Conservation (phyloP, 352 stramenopile genomes). For the Phytophthora pini region DNA sequence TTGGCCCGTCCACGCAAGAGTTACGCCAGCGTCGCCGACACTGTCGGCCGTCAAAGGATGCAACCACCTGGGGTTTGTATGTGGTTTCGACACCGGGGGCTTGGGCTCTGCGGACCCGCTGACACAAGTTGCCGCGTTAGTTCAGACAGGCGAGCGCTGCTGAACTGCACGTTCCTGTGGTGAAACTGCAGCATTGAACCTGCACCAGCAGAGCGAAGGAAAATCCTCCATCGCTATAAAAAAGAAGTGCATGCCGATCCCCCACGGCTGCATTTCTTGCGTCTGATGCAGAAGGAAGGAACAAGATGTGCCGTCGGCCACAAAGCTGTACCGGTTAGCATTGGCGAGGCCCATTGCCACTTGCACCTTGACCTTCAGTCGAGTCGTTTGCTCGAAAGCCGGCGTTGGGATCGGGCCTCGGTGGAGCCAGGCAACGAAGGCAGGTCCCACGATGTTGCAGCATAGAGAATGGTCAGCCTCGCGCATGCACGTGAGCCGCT, state of each 20-base stretch:
- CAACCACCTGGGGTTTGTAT: conserved; percentile 26
- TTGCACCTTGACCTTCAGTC: conserved; percentile 7
- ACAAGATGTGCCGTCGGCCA: conserved; percentile 2
- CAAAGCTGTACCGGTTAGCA: neutral
- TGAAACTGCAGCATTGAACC: conserved; percentile 32
- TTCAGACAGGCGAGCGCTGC: conserved; percentile 14
- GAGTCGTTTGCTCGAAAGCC: conserved; percentile 6
- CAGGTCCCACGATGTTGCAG: conserved; percentile 24
- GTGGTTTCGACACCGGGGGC: conserved; percentile 17
- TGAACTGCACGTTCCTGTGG: conserved; percentile 15
- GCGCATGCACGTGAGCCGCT: conserved; percentile 5
- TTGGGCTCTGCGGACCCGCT: conserved; percentile 2
- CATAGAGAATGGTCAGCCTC: conserved; percentile 22
- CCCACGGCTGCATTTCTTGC: neutral
- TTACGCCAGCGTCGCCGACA: conserved; percentile 14
- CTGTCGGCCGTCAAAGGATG: conserved; percentile 2
- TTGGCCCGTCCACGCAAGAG: conserved; percentile 30
- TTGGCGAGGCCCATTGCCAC: neutral
- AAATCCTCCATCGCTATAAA: conserved; percentile 16
- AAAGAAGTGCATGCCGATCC: conserved; percentile 1
- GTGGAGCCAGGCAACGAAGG: conserved; percentile 21
- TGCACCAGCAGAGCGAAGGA: conserved; percentile 6
- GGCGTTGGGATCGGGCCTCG: conserved; percentile 12
- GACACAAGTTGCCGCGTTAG: conserved; percentile 14
- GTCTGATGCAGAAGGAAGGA: conserved; percentile 2